Conservation (phyloP, 495 filamentous ascomycete genomes). For the Parathielavia hyrcaniae region DNA sequence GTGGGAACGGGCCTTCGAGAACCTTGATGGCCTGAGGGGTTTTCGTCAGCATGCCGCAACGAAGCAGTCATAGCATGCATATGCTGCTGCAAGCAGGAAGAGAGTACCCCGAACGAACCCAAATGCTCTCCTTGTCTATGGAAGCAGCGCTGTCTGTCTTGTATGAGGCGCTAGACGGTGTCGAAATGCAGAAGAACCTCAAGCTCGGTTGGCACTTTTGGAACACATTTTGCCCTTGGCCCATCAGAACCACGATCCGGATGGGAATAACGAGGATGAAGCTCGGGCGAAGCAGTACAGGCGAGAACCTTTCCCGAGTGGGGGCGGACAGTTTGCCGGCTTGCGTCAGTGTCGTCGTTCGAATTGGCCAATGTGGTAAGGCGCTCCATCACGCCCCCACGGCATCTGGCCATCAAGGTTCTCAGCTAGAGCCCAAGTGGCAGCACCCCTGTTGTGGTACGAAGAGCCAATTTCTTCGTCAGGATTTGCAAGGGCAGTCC, state of each 20-base stretch:
- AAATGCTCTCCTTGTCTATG: too few species aligned
- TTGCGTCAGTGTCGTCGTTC: neutral
- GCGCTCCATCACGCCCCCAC: neutral
- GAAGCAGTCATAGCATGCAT: neutral
- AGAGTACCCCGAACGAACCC: neutral
- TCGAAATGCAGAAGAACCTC: too few species aligned
- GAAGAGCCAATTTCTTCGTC: neutral
- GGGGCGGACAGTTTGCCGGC: neutral
- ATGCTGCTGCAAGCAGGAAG: neutral
- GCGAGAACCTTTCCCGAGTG: neutral
- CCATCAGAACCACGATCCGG: neutral
- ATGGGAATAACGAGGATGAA: neutral
- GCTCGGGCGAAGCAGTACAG: neutral
- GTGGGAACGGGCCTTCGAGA: neutral
- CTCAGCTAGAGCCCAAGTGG: neutral
- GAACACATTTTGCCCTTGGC: neutral
- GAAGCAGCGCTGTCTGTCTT: too few species aligned
- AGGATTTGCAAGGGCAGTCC: neutral
- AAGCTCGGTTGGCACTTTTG: neutral
- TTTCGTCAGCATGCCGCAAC: constrained; percentile 6
- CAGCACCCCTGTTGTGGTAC: neutral
- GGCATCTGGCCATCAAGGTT: constrained; percentile 10
- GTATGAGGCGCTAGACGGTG: too few species aligned
- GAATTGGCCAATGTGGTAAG: constrained; percentile 4
- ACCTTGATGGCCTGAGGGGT: constrained; percentile 15